Conservation (phyloP, 306 rosid genomes). For the Cucumis cinereus region DNA sequence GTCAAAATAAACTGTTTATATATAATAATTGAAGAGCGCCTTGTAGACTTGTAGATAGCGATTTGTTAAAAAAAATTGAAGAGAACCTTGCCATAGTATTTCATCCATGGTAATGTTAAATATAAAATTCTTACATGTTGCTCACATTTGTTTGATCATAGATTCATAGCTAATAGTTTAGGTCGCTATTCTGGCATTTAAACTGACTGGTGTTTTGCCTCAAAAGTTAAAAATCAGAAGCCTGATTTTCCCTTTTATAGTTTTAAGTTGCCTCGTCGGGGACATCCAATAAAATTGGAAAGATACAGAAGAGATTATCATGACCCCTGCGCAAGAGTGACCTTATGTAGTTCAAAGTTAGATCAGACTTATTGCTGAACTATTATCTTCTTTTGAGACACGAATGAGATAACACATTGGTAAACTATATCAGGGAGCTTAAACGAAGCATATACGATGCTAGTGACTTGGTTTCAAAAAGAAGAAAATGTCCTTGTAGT, state of each 20-base stretch:
- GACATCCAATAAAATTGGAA: too few relatives aligned
- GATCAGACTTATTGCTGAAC: background rate
- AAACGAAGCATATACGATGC: constrained; percentile 31
- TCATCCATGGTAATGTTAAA: background rate
- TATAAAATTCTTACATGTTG: background rate
- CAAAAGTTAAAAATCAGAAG: background rate
- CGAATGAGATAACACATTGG: background rate
- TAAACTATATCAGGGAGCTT: constrained; percentile 40
- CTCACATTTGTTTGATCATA: background rate
- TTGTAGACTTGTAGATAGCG: background rate
- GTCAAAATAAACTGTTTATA: background rate
- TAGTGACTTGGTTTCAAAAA: constrained; percentile 39
- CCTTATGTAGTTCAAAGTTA: background rate
- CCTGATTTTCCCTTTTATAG: background rate
- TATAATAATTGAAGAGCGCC: background rate
- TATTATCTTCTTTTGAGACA: background rate
- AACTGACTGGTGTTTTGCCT: background rate
- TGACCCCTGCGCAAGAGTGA: too few relatives aligned
- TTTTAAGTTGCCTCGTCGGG: too few relatives aligned
- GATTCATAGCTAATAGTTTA: background rate
- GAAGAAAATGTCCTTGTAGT: constrained; percentile 28
- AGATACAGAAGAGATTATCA: too few relatives aligned
- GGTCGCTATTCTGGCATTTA: background rate
- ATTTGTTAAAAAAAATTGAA: background rate
- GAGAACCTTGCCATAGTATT: background rate